Conservation (phyloP, 1,284 basidiomycete genomes). For the Apiotrichum porosum region DNA sequence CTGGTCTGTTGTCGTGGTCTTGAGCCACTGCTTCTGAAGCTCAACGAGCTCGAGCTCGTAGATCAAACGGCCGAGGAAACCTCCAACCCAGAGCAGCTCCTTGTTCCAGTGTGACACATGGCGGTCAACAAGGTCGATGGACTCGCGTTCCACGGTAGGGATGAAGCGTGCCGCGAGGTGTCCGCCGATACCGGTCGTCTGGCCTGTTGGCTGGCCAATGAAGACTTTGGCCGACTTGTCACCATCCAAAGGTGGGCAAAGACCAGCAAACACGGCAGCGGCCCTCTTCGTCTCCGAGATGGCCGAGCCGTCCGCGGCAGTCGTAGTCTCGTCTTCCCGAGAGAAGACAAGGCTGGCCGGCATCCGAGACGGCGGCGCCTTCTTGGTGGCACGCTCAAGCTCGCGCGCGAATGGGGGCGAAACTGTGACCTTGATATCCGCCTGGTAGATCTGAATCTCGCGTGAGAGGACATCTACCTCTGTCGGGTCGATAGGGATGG, state of each 20-base stretch:
- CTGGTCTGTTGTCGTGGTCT: slow-evolving; percentile 48
- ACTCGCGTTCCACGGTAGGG: slow-evolving; percentile 94
- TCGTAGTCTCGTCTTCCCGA: slow-evolving; percentile 71
- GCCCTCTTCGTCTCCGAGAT: slow-evolving; percentile 57
- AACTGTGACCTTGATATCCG: slow-evolving; percentile 69
- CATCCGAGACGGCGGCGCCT: slow-evolving; percentile 76
- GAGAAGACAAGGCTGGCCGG: slow-evolving; percentile 86
- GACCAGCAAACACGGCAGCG: slow-evolving; percentile 75
- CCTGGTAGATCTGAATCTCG: slow-evolving; percentile 75
- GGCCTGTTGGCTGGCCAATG: slow-evolving; percentile 57
- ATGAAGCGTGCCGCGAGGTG: slow-evolving; percentile 91
- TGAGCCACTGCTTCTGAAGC: slow-evolving; percentile 46
- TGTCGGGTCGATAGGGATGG: slow-evolving; percentile 53
- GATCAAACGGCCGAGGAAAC: slow-evolving; percentile 67
- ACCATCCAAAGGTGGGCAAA: slow-evolving; percentile 75
- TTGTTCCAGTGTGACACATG: slow-evolving; percentile 59
- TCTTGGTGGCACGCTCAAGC: slow-evolving; percentile 89
- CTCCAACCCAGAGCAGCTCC: slow-evolving; percentile 78
- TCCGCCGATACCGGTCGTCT: slow-evolving; percentile 89
- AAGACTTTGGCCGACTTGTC: slow-evolving; percentile 37
- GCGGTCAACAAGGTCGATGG: slow-evolving; percentile 73
- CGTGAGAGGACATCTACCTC: slow-evolving; percentile 62
- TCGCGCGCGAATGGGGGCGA: slow-evolving; percentile 70
- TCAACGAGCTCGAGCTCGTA: slow-evolving; percentile 76
- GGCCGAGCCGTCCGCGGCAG: slow-evolving; percentile 58